Percentiles rank a stretch among this genome's conserved stretches.
These are phyloP conservation scores for Naganishia albida DNA, from an alignment of 1,284 basidiomycete species.

Conservation along the genomic window DNA sequence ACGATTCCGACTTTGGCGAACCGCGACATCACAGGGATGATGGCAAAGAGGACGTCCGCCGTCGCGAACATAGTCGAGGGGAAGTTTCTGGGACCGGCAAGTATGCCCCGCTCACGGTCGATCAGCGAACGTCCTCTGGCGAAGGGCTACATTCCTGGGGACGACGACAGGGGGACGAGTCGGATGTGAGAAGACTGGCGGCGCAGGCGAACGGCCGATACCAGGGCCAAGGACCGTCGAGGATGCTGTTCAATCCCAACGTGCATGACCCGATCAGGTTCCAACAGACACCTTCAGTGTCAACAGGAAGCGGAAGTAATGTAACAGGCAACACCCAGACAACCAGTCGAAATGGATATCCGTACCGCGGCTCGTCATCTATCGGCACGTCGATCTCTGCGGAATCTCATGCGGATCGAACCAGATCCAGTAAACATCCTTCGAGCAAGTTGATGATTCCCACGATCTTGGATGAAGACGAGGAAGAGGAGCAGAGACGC, in stretches of 20 bases:
- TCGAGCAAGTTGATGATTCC: constrained; percentile 10
- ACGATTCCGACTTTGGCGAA: constrained; percentile 18
- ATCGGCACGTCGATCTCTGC: constrained; percentile 19
- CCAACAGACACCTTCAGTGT: constrained; percentile 28
- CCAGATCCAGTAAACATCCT: constrained; percentile 11
- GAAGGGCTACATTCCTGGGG: constrained; percentile 25
- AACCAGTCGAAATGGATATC: constrained; percentile 16
- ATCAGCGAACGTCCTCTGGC: constrained; percentile 10
- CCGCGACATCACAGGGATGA: background rate
- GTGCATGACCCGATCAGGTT: constrained; percentile 58
- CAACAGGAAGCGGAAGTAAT: constrained; percentile 18
- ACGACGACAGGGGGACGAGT: constrained; percentile 4
- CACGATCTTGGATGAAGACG: constrained; percentile 20
- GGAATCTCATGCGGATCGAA: constrained; percentile 16
- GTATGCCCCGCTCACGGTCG: constrained; percentile 17
- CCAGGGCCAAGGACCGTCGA: constrained; percentile 21
- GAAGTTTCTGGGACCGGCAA: constrained; percentile 1
- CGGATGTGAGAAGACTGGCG: background rate
- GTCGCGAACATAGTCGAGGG: background rate
- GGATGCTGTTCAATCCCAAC: constrained; percentile 58
- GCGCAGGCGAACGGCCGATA: background rate
- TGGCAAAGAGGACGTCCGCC: background rate
- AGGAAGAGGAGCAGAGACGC: constrained; percentile 42
- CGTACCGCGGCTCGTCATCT: constrained; percentile 22
- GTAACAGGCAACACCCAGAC: background rate